Evolutionary conservation across 2,329 filamentous ascomycete species (phyloP).

Genomic region (Alternaria infectoria): DNA sequence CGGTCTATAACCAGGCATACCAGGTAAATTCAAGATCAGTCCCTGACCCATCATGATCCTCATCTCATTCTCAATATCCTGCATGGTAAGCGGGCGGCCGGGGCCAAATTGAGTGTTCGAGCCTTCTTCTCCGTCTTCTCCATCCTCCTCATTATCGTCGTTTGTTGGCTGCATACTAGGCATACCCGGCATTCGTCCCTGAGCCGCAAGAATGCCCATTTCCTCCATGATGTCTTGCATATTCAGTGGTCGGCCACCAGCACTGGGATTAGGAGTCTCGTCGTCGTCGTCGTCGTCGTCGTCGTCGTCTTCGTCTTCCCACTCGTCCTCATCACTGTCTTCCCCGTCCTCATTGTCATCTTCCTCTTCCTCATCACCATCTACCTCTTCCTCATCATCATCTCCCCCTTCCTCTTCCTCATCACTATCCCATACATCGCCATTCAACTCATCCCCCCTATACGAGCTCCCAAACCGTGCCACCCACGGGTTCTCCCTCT

Average conservation of each 20-base stretch:
- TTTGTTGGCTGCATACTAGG: background rate
- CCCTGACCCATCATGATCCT: background rate
- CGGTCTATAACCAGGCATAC: background rate
- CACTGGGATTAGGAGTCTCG: background rate
- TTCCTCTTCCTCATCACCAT: background rate
- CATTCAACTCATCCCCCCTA: background rate
- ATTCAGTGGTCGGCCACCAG: background rate
- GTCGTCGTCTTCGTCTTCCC: background rate
- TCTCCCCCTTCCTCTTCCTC: background rate
- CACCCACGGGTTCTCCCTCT: background rate
- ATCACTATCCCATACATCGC: background rate
- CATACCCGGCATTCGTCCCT: background rate
- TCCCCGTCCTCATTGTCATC: background rate
- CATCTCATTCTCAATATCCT: background rate
- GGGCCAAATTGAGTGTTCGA: background rate
- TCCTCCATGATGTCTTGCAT: background rate
- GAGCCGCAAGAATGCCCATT: background rate
- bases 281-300: background rate
- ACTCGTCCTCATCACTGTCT: background rate
- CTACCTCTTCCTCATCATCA: background rate
- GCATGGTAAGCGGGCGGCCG: background rate
- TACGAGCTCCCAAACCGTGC: background rate
- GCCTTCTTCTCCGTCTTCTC: background rate
- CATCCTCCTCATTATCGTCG: background rate
- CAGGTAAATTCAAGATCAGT: background rate